Evolutionary conservation across 23 red algal species (phyloP).

Genomic region (Cyanidium caldarium): DNA sequence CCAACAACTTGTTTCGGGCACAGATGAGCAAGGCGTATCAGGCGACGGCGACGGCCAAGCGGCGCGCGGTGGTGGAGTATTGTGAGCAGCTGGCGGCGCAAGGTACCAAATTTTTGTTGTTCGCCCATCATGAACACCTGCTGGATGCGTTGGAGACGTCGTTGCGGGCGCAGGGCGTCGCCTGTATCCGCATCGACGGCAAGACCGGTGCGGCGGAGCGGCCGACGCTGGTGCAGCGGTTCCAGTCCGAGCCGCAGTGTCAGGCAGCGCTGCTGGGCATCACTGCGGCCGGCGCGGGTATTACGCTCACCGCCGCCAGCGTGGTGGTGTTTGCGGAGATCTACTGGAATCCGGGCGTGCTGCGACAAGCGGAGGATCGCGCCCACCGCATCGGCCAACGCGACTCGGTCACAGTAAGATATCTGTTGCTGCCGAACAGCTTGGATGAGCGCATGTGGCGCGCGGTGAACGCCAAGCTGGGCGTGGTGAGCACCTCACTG

Average conservation of each 20-base stretch:
- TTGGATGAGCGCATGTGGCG: constrained; percentile 54
- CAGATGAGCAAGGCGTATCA: constrained; percentile 33
- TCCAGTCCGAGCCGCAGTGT: constrained; percentile 27
- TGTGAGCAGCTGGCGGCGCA: constrained; percentile 18
- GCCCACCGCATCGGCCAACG: constrained; percentile 55
- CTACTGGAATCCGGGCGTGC: constrained; percentile 67
- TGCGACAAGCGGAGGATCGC: constrained; percentile 70
- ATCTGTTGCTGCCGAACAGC: constrained; percentile 42
- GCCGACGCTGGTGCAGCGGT: constrained; percentile 25
- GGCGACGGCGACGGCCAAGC: constrained; percentile 33
- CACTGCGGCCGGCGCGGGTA: constrained; percentile 52
- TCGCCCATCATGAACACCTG: neutral
- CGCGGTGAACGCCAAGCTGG: constrained; percentile 31
- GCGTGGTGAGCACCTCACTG: constrained; percentile 34
- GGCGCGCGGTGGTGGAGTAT: constrained; percentile 27
- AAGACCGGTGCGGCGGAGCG: constrained; percentile 22
- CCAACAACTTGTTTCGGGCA: neutral
- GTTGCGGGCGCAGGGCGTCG: neutral
- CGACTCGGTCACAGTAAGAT: constrained; percentile 41
- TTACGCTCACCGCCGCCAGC: constrained; percentile 47
- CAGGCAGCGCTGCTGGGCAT: constrained; percentile 52
- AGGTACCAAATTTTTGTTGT: neutral
- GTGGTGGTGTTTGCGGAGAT: constrained; percentile 62
- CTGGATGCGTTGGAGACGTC: neutral
- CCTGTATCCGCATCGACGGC: constrained; percentile 7